Evolutionary conservation across 805 yeast species (phyloP), one percentile per base, ranked within the genome.

Genomic region (Suhomyces pyralidae): DNA sequence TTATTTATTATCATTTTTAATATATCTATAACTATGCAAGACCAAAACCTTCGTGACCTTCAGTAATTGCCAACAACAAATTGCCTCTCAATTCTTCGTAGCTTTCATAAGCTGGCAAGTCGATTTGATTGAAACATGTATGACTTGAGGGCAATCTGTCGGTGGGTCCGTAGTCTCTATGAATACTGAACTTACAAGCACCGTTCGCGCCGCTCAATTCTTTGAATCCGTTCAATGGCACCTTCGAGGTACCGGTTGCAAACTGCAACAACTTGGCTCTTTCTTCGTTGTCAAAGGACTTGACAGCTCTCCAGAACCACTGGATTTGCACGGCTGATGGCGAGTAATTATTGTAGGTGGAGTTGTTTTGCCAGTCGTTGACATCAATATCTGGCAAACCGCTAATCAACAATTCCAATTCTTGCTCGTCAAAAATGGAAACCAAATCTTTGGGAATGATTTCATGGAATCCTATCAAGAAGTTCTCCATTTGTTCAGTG

Each of bases 241-340:
- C 98, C 68, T 92, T 91, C 56, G 96, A 86, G 0, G 99, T 93
- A 55, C 99, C 99, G 0, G 99, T 94, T 1, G 96, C 93, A 76
- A 94, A 94, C 66, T 94, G 99, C 53, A 94, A 74, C 58, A 94
- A 73, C 65, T 91, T 92, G 7, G 99, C 99, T 47, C 96, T 79
- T 65, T 94, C 97, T 66, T 94, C 99, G 15, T 81, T 81, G 62
- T 90, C 97, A 71, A 94, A 94, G 0, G 97, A 89, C 61, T 90
- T 83, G 12, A 94, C 97, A 1, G 97, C 97, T 65, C 97, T 79
- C 99, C 99, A 94, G 72, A 94, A 94, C 89, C 97, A 93, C 64
- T 87, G 91, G 52, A 94, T 85, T 65, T 92, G 97, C 28, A 89
- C 84, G 2, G 96, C 88, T 1, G 88, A 79, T 0, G 92, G 79